Base-by-base conservation (phyloP, 257 asterid genomes). In the Petrea volubilis region DNA sequence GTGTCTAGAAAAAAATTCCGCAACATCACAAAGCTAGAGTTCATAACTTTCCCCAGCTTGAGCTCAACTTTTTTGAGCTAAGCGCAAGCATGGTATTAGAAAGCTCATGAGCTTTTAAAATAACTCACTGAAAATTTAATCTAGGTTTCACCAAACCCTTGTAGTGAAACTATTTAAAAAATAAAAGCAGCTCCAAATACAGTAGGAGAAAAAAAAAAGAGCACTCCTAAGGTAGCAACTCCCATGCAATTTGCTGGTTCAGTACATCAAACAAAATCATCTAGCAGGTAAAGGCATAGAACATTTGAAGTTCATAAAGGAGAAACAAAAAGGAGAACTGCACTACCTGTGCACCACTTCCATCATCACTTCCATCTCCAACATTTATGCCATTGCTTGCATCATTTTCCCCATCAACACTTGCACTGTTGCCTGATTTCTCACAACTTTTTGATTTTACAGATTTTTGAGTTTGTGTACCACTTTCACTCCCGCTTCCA, bases 401-500 rank as follows among this genome's bases (percentile, higher is more conserved):
- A 18, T 17, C 17, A 47, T 47, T 47, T 47, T 47, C 55, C 20
- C 55, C 55, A 17, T 47, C 55, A 47, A n/a, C 55, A 47, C 55
- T 47, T 47, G 25, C 55, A 47, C 55, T 47, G 55, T 47, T 47
- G 24, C 17, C 55, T n/a, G 55, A 24, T 47, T 47, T 47, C 7
- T 47, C 55, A 70, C 75, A 68, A 60, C 74, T 70, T 67, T 73
- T 77, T 40, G 92, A 80, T 58, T 82, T 79, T 41, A 78, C 75
- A 60, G 87, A 82, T 60, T 84, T 86, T 58, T 79, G 84, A 70
- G 87, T 77, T 73, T 69, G 87, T 58, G 86, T 60, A 20, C 85
- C 92, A 50, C 90, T 88, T 75, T 73, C 95, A 53, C 87, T 88
- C 79, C 95, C 90, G 25, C 95, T 87, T 60, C 89, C 93, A 72